Base-by-base conservation (phyloP, 768 basidiomycete species). In the Brasilioporus rufonigricans region DNA sequence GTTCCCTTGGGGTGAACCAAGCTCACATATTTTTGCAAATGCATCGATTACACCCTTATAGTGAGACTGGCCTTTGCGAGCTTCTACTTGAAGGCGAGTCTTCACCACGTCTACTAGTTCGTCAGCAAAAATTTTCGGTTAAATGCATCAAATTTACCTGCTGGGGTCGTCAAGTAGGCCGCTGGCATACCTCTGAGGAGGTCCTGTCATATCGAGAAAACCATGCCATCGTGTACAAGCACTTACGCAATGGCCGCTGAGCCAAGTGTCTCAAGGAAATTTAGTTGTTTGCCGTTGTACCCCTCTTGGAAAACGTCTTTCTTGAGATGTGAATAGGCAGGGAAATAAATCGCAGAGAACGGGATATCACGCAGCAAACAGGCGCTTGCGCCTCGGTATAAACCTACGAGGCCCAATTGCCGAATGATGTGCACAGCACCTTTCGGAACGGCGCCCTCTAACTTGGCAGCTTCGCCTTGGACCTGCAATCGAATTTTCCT, bases 321-420 rank as follows among this genome's bases (percentile, higher is more conserved):
- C 80, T 97, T 92, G 65, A 93, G 72, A 67, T 95, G 93, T 44
- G 84, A 84, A 71, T 97, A 95, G 45, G 92, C 81, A 19, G 90
- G 83, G 76, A 93, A 92, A 71, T 92, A 93, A 60, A 94, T 88
- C 35, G 93, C 94, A 31, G 95, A 98, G 74, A 98, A 99, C 2
- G 97, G 97, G 50, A 98, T 93, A 69, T 98, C 96, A 46, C 94
- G 90, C 32, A 94, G 81, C 62, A 98, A 74, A 73, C 97, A 99
- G 21, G 96, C 97, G 56, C 84, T 86, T 16, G 95, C 86, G 47
- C 97, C 97, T 70, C 83, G 89, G 78, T 99, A 99, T 39, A 98
- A 76, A 21, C 97, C 97, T 46, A 99, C 52, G 32, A 99, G 76
- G 51, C 97, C 97, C 52, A 99, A 77, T 68, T 95, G 92, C 44